Conservation (phyloP, 805 yeast species). For the Saturnispora silvae region DNA sequence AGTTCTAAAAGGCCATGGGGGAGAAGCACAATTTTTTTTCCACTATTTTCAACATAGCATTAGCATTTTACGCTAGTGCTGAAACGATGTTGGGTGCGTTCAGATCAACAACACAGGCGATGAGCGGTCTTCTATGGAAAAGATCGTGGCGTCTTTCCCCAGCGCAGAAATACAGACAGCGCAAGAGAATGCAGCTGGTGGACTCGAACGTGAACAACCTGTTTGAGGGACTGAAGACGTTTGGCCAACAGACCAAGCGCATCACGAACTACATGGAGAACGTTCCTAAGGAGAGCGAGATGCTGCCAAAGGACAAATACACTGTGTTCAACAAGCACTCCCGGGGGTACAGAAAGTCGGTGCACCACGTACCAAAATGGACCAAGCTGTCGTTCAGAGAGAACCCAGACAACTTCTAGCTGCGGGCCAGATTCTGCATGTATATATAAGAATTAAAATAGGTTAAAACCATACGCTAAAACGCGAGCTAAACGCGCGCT, state of each 20-base stretch:
- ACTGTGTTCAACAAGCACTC: constrained; percentile 70
- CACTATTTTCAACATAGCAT: too few species aligned
- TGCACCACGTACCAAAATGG: constrained; percentile 87
- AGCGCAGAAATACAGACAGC: constrained; percentile 73
- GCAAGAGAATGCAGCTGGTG: constrained; percentile 72
- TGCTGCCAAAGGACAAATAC: constrained; percentile 78
- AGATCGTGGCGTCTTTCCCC: constrained; percentile 69
- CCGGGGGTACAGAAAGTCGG: constrained; percentile 75
- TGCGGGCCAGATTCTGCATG: background rate
- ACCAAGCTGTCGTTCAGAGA: constrained; percentile 73
- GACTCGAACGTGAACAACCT: constrained; percentile 67
- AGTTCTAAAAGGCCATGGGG: too few species aligned
- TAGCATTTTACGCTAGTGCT: too few species aligned
- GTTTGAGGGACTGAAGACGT: constrained; percentile 34
- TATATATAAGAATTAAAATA: too few species aligned
- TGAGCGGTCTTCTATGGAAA: constrained; percentile 78
- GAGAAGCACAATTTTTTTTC: too few species aligned
- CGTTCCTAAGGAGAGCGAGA: constrained; percentile 72
- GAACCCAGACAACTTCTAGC: constrained; percentile 60
- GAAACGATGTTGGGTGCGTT: constrained; percentile 47
- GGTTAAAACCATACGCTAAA: too few species aligned
- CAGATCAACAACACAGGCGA: constrained; percentile 40
- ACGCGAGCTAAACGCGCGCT: too few species aligned
- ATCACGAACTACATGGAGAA: constrained; percentile 30
- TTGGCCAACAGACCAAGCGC: constrained; percentile 25